Evolutionary conservation across 148 eudicot species (phyloP), one percentile per base, ranked within the genome.

Genomic region (Arctostaphylos glauca): DNA sequence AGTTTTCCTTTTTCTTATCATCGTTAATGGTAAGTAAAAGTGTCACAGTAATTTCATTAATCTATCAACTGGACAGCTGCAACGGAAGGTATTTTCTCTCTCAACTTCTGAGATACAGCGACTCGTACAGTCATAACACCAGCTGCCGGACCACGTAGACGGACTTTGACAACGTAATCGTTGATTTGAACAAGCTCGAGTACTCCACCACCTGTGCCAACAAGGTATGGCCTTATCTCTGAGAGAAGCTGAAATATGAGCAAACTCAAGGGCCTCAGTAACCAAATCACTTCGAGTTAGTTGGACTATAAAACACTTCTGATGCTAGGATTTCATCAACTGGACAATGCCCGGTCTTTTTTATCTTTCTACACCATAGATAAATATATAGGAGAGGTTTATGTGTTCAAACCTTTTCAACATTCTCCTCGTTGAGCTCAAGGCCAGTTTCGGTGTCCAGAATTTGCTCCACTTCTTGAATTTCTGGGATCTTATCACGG

Each of bases 41-140:
- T 14, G 47, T 44, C 59, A 15, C 59, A 10, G 47, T 21, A 46
- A 31, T 58, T 73, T 19, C 47, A 56, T 87, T 81, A 92, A 1
- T 94, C 94, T 84, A 92, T 84, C 83, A 95, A 89, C 89, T 91
- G 98, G 78, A 95, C 98, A 72, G 98, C 93, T 7, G 91, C 93
- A 85, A 95, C 94, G 79, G 83, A 81, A 8, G 98, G 96, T 73
- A 95, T 95, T 86, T 91, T 94, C 74, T 95, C 98, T 87, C 95
- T 88, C 84, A 95, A 82, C 84, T 94, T 95, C 85, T 95, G 98
- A 4, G 98, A 91, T 53, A 95, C 88, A 52, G 98, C 96, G 59
- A 95, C 98, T 9, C 98, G 96, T 9, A 95, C 98, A 5, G 98
- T 95, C 96, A 92, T 94, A 68, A 95, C 98, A 25, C 92, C 90